Percentiles rank a stretch among this genome's conserved stretches.
Conservation (phyloP, 805 yeast species). For the Peterozyma toletana region DNA sequence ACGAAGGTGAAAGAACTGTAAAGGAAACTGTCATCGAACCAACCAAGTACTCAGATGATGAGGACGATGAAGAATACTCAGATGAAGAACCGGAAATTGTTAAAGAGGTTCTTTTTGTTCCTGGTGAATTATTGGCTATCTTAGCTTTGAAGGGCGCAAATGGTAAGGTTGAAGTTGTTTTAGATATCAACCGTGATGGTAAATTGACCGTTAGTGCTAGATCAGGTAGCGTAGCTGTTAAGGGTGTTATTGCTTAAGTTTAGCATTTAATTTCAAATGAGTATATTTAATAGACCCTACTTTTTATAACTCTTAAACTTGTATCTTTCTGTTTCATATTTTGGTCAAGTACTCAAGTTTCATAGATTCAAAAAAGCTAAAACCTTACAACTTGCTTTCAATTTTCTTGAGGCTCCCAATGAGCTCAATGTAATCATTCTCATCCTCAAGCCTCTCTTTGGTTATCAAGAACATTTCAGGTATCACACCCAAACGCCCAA, state of each 20-base stretch:
- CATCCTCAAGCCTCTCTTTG: slow-evolving; percentile 6
- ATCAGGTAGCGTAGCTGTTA: slow-evolving; percentile 42
- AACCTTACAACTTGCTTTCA: not conserved
- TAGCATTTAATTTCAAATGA: no score
- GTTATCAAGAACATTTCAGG: slow-evolving; percentile 10
- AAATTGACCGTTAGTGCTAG: slow-evolving; percentile 57
- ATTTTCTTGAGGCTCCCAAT: not conserved
- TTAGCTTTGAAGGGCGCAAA: slow-evolving; percentile 66
- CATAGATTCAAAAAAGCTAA: not conserved
- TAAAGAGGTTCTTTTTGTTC: slow-evolving; percentile 65
- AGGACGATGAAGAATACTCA: slow-evolving; percentile 34
- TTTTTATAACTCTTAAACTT: no score
- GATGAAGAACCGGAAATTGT: slow-evolving; percentile 91
- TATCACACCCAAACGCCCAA: slow-evolving; percentile 7
- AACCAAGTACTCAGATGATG: slow-evolving; percentile 44
- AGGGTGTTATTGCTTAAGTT: slow-evolving; percentile 20
- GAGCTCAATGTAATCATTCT: slow-evolving; percentile 2
- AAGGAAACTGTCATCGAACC: slow-evolving; percentile 78
- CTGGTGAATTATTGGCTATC: slow-evolving; percentile 73
- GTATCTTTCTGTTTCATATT: not conserved
- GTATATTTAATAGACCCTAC: no score
- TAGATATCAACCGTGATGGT: slow-evolving; percentile 61
- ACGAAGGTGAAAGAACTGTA: slow-evolving; percentile 80
- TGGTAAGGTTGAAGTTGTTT: slow-evolving; percentile 61
- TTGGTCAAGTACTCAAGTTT: not conserved